These are phyloP conservation scores for Pontederia crassipes DNA, from an alignment of 176 grass and related monocot species.

Conservation along the genomic window DNA sequence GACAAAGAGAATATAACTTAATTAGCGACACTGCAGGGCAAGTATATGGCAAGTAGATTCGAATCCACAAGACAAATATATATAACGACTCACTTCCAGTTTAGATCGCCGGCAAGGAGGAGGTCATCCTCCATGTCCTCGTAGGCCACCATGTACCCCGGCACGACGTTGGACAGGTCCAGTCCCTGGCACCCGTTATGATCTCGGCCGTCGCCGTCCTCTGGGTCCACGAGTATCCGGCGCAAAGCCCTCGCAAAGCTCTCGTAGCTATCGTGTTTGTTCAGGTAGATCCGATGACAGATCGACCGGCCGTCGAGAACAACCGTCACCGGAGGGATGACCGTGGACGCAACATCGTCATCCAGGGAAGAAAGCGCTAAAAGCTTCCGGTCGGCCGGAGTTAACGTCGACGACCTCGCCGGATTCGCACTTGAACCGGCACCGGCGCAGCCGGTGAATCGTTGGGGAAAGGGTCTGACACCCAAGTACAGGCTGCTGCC, in stretches of 20 bases:
- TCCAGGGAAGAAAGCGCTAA: neutral
- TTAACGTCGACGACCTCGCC: neutral
- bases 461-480: neutral
- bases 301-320: constrained; percentile 74
- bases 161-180: constrained; percentile 72
- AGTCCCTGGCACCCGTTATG: neutral
- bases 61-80: too few relatives aligned
- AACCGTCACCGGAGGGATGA: constrained; percentile 71
- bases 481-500: too few relatives aligned
- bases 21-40: too few relatives aligned
- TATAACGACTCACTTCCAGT: constrained; percentile 44
- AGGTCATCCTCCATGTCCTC: constrained; percentile 90
- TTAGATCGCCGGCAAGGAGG: constrained; percentile 78
- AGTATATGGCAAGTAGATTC: too few relatives aligned
- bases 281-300: constrained; percentile 61
- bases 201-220: neutral
- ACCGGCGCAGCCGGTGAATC: neutral
- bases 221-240: constrained; percentile 47
- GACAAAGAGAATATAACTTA: constrained; percentile 1
- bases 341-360: constrained; percentile 41
- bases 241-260: constrained; percentile 46
- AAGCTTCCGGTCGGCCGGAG: constrained; percentile 23
- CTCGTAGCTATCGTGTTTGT: constrained; percentile 43
- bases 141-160: constrained; percentile 70
- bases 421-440: neutral